phyloP scores from a whole-genome alignment of 2,329 filamentous ascomycete genomes.

The Xylariaceae sp. region DNA sequence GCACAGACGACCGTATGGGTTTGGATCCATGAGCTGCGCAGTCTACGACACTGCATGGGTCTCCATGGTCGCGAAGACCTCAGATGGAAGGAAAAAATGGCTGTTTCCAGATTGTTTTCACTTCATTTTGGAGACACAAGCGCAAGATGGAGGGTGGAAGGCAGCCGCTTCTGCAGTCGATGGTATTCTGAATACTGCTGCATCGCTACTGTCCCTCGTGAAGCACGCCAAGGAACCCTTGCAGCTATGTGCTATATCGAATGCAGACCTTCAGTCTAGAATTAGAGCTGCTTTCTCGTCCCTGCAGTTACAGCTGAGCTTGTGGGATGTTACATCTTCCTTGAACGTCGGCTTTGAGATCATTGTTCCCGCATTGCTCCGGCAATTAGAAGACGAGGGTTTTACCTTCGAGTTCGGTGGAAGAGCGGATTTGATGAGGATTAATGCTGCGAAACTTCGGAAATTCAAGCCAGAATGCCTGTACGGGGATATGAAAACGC shows the following conservation, averaged over 20 bases:
- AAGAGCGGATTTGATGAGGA: background rate
- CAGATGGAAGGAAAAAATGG: slow-evolving; percentile 7
- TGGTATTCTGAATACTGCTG: slow-evolving; percentile 29
- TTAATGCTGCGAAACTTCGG: background rate
- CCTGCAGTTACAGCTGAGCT: background rate
- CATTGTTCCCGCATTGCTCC: background rate
- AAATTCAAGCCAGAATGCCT: background rate
- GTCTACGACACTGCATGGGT: slow-evolving; percentile 32
- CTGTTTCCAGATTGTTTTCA: slow-evolving; percentile 28
- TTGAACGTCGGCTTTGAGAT: slow-evolving; percentile 11
- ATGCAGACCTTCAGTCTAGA: background rate
- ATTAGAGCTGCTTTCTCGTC: background rate
- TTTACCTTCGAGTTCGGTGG: background rate
- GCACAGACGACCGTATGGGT: too few relatives aligned
- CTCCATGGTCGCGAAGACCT: slow-evolving; percentile 17
- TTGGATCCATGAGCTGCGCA: background rate
- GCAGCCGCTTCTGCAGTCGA: slow-evolving; percentile 21
- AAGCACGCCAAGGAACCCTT: slow-evolving; percentile 9
- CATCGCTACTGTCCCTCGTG: slow-evolving; percentile 25
- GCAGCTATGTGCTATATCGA: too few relatives aligned
- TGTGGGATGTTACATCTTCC: slow-evolving; percentile 21
- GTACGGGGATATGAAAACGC: slow-evolving; percentile 2
- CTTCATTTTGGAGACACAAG: slow-evolving; percentile 19
- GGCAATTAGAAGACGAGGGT: background rate
- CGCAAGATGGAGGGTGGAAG: slow-evolving; percentile 5